These are phyloP conservation scores for Rehmannia glutinosa DNA, from an alignment of 257 asterid genomes.

Conservation along the genomic window DNA sequence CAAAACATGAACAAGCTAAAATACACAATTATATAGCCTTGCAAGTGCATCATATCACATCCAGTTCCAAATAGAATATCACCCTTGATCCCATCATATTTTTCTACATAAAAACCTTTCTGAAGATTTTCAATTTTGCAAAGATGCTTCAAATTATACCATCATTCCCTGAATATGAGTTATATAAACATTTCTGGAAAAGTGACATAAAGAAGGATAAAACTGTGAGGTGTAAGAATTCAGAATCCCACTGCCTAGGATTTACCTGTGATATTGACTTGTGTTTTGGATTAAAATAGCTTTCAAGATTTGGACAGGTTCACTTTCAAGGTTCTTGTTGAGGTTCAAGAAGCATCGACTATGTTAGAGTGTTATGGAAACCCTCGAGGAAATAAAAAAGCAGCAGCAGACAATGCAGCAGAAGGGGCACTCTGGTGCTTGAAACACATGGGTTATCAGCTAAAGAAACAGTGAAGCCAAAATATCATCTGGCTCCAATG, in stretches of 20 bases:
- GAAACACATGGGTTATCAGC: neutral
- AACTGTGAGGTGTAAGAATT: too few species aligned
- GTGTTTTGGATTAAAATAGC: neutral
- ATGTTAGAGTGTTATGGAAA: slow-evolving; percentile 14
- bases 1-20: too few species aligned
- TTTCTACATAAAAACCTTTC: neutral
- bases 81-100: neutral
- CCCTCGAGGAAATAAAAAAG: slow-evolving; percentile 18
- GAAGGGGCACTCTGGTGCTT: slow-evolving; percentile 26
- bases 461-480: neutral
- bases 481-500: neutral
- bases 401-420: slow-evolving; percentile 20
- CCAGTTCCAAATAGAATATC: neutral
- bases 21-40: too few species aligned
- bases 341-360: neutral
- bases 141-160: neutral
- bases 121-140: neutral
- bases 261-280: too few species aligned
- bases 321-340: slow-evolving; percentile 11
- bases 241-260: too few species aligned
- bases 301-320: slow-evolving; percentile 5
- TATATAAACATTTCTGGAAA: too few species aligned
- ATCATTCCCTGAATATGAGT: too few species aligned
- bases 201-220: neutral
- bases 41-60: too few species aligned